Conservation (phyloP, 306 rosid genomes). For the Lagenaria siceraria region DNA sequence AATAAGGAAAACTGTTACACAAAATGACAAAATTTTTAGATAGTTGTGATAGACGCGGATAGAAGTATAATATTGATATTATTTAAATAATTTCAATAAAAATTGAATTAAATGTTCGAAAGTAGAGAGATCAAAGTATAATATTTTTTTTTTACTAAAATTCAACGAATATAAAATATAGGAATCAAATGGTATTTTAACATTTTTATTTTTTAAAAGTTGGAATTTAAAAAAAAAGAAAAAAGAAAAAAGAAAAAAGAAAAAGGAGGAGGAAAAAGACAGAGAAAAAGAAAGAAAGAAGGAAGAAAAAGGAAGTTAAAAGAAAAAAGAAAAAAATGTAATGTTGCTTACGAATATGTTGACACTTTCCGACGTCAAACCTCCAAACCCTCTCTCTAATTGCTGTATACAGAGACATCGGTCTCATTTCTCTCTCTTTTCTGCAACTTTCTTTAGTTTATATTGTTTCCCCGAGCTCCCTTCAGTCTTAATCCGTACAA, state of each 20-base stretch:
- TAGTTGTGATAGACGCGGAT: too few species aligned
- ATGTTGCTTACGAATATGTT: slow-evolving; percentile 2
- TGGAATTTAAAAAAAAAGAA: neutral
- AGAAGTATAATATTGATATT: too few species aligned
- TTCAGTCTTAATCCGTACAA: slow-evolving; percentile 25
- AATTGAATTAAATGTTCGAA: too few species aligned
- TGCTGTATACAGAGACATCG: slow-evolving; percentile 3
- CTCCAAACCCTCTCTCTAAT: slow-evolving; percentile 23
- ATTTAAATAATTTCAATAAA: too few species aligned
- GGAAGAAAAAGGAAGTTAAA: neutral
- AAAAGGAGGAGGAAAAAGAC: neutral
- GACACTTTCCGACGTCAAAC: slow-evolving; percentile 19
- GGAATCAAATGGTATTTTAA: too few species aligned
- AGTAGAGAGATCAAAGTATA: too few species aligned
- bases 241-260: neutral
- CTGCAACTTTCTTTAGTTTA: neutral
- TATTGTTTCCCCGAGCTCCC: slow-evolving; percentile 23
- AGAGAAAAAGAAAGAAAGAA: neutral
- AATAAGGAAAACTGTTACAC: too few species aligned
- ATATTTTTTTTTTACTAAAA: too few species aligned
- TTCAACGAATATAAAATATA: too few species aligned
- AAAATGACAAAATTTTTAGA: too few species aligned
- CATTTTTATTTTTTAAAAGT: too few species aligned
- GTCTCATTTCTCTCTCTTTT: neutral
- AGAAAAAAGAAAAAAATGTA: too few species aligned